Conservation (phyloP, 2,329 filamentous ascomycete genomes). For the Coniochaeta sp. region DNA sequence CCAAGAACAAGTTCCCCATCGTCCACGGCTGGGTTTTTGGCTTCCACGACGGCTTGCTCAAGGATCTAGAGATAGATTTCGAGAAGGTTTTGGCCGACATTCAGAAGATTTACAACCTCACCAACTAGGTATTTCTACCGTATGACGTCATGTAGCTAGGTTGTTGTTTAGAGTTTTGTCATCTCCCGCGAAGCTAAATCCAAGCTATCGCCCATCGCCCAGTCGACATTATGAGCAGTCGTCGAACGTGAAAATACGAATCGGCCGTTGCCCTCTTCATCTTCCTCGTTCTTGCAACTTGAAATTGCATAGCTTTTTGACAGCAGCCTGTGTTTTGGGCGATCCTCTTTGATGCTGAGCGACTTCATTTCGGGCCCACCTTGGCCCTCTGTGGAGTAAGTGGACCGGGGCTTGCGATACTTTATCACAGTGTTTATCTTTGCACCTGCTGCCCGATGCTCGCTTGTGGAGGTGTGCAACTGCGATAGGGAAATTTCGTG, state of each 20-base stretch:
- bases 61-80: conserved; percentile 51
- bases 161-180: neutral
- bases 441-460: no score
- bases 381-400: no score
- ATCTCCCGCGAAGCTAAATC: neutral
- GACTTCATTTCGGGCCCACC: no score
- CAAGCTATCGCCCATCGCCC: neutral
- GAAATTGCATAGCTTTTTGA: no score
- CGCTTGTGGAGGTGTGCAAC: no score
- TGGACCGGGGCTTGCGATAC: no score
- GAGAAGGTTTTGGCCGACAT: conserved; percentile 41
- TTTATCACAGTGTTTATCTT: no score
- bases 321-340: no score
- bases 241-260: neutral
- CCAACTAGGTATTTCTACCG: conserved; percentile 3
- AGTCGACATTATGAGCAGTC: neutral
- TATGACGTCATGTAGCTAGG: neutral
- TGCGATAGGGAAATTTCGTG: no score
- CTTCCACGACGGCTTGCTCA: conserved; percentile 58
- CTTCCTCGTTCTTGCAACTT: no score
- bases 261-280: neutral
- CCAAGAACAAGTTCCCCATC: conserved; percentile 56
- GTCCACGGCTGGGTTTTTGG: conserved; percentile 71
- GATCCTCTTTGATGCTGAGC: no score
- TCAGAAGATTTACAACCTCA: conserved; percentile 55